Evolutionary conservation across 192 early-diverging fungal species (phyloP).

Genomic region (Podochytrium sp.): DNA sequence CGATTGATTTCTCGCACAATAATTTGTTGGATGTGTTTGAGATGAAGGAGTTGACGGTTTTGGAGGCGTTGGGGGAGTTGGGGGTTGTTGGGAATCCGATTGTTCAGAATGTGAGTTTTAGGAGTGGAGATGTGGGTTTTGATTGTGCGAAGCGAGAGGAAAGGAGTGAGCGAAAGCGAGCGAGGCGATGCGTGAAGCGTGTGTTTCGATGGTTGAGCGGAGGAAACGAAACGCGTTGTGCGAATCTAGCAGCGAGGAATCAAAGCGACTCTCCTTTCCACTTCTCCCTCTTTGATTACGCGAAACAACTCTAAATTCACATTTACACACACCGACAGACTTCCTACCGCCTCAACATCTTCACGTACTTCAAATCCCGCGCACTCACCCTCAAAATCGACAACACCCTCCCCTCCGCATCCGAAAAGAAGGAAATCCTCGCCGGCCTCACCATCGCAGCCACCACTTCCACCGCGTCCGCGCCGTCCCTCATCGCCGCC

Average conservation of each 20-base stretch:
- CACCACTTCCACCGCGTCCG: not conserved
- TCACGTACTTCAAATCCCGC: conserved; percentile 49
- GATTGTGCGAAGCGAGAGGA: no score
- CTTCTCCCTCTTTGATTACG: no score
- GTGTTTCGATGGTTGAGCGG: no score
- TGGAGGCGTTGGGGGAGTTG: conserved; percentile 40
- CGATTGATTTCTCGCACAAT: conserved; percentile 43
- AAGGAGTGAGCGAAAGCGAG: no score
- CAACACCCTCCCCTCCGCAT: conserved; percentile 30
- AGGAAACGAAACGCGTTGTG: no score
- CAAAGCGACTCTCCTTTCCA: no score
- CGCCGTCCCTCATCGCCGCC: not conserved
- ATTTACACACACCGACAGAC: no score
- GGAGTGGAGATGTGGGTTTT: no score
- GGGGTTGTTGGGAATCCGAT: conserved; percentile 42
- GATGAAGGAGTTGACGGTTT: conserved; percentile 30
- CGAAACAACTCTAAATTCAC: no score
- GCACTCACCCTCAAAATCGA: conserved; percentile 43
- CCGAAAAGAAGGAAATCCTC: conserved; percentile 41
- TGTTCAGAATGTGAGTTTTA: conserved; percentile 34
- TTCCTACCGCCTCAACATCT: conserved; percentile 47
- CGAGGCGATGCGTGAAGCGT: no score
- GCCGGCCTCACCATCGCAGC: conserved; percentile 37
- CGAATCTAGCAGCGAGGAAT: not conserved
- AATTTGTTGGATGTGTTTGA: conserved; percentile 52